Evolutionary conservation across 352 stramenopile species (phyloP), one percentile per base, ranked within the genome.

Genomic region (Pythium rishiriense): DNA sequence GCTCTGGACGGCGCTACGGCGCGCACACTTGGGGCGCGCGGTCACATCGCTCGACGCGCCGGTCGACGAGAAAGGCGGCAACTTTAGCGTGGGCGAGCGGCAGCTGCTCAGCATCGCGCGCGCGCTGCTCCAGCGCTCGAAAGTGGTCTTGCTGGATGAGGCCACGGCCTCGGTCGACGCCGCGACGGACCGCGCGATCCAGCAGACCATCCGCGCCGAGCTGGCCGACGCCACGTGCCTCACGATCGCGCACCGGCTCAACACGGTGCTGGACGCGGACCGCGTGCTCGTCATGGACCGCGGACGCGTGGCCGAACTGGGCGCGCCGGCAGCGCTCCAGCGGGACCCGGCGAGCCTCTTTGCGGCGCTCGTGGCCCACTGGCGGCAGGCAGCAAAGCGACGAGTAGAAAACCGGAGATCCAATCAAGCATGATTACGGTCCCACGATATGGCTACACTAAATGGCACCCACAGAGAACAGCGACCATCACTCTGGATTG

Each of bases 131-230:
- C 75, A 88, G n/a, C 87, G 93, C n/a, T 80, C 87, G 3, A 91
- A 92, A 45, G 75, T 99, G 29, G 84, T 99, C 35, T 70, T 99
- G 5, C 97, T 99, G 85, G 98, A 99, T 64, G 98, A 99, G 74
- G 97, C 97, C 1, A 99, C 97, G 12, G 91, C 91, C 14, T 94
- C 87, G 11, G 94, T 97, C 45, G 91, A 97, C 61, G 79, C 72
- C 5, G 85, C 92, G 57, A 96, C 85, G 3, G 94, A 99, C 74
- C 74, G 81, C 47, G 90, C 91, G 61, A 97, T 98, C 58, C 88
- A 96, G 70, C 73, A 48, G 76, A 93, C 58, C 41, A 68, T 73
- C 33, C 66, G 55, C 35, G 10, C 62, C 19, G 66, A 68, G 60
- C 75, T 78, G 45, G 69, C 82, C 21, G 72, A 91, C 29, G 98